phyloP scores from a whole-genome alignment of 2,329 filamentous ascomycete species.

The Sordariomycetes sp. region DNA sequence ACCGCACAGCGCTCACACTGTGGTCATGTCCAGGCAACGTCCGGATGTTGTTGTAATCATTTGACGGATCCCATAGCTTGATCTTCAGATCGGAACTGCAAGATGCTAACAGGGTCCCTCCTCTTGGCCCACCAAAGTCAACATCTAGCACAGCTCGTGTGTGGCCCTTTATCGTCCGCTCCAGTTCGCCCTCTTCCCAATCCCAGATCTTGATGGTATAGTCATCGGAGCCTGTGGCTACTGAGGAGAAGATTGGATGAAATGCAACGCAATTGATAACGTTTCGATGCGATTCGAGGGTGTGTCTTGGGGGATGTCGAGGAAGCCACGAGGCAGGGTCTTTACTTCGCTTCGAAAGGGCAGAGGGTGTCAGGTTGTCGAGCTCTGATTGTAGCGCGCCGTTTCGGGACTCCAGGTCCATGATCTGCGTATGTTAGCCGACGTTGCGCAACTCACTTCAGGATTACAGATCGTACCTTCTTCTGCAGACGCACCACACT shows the following conservation, averaged over 20 bases:
- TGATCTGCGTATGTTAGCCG: conserved; percentile 51
- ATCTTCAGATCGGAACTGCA: conserved; percentile 88
- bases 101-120: conserved; percentile 50
- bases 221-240: conserved; percentile 87
- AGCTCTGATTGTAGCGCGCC: conserved; percentile 70
- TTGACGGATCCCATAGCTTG: conserved; percentile 86
- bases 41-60: conserved; percentile 92
- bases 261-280: conserved; percentile 85
- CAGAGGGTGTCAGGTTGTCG: conserved; percentile 69
- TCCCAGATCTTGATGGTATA: conserved; percentile 96
- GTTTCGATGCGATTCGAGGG: conserved; percentile 71
- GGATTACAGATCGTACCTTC: conserved; percentile 52
- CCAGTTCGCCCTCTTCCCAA: conserved; percentile 86
- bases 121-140: conserved; percentile 80
- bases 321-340: conserved; percentile 84
- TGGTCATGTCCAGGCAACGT: conserved; percentile 89
- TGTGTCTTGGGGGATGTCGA: conserved; percentile 70
- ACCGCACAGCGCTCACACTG: conserved; percentile 79
- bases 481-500: conserved; percentile 91
- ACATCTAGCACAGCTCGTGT: conserved; percentile 82
- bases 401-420: conserved; percentile 79
- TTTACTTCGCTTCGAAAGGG: conserved; percentile 69
- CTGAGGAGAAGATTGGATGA: conserved; percentile 81
- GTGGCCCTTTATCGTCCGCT: conserved; percentile 85
- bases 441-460: conserved; percentile 2